Evolutionary conservation across 2,329 filamentous ascomycete species (phyloP), one percentile per base, ranked within the genome.

Genomic region (Hirsutella rhossiliensis): DNA sequence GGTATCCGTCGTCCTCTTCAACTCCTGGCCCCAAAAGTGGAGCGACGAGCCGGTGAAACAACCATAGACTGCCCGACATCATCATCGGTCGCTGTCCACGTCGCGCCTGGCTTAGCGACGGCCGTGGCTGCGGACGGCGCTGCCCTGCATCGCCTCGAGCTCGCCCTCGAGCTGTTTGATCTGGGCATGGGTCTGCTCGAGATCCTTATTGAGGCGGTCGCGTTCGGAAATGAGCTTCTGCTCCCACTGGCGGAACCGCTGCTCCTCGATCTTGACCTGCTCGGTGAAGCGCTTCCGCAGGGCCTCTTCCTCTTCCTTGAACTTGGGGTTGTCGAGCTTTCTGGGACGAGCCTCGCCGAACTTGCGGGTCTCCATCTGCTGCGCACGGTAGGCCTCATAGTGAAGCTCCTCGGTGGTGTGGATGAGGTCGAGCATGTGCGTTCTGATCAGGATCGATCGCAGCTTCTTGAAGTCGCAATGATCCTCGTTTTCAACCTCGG

Each of bases 401-500:
- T 98, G 92, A 59, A 88, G 82, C 76, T 98, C 92, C 72, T 98
- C 92, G 55, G 92, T 98, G 52, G 94, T 98, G 76, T 98, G 92
- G 64, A 98, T 98, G 52, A 98, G 84, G 65, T 98, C 92, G 59
- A 98, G 81, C 92, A 98, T 98, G 75, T 98, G 92, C 42, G 90
- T 96, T 67, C 92, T 87, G 73, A 98, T 97, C 54, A 98, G 77
- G 60, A 98, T 97, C 41, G 90, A 95, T 59, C 92, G 89, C 51
- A 98, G 84, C 77, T 98, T 98, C 84, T 98, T 98, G 78, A 98
- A 98, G 70, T 98, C 92, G 71, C 92, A 98, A 77, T 98, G 92
- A 64, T 98, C 92, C 72, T 98, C 92, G 63, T 98, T 98, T 78
- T 98, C 92, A 43, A 98, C 92, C 69, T 98, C 92, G 49, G 92